Percentiles rank a stretch among this genome's conserved stretches.
Evolutionary conservation across 1,139 yeast species (phyloP).

Genomic region (Zhuliangozyma parablackwelliae): DNA sequence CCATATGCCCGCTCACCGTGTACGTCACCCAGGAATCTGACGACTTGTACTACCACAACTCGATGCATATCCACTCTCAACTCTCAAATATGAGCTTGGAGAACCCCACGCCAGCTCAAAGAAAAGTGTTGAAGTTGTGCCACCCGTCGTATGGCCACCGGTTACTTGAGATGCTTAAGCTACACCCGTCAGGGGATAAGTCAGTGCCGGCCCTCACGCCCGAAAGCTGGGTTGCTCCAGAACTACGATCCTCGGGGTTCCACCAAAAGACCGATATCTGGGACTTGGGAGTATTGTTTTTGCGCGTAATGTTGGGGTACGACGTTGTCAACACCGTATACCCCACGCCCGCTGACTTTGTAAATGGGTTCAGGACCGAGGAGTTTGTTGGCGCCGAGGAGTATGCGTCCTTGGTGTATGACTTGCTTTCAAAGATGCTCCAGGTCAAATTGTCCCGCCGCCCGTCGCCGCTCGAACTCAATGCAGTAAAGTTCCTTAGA

Average conservation of each 20-base stretch:
- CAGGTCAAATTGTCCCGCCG: constrained; percentile 65
- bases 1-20: constrained; percentile 60
- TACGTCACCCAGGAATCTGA: constrained; percentile 19
- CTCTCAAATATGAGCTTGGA: background rate
- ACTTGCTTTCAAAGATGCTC: constrained; percentile 64
- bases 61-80: too few species aligned
- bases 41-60: constrained; percentile 7
- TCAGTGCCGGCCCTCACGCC: constrained; percentile 19
- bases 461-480: constrained; percentile 75
- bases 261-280: constrained; percentile 81
- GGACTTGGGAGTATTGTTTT: constrained; percentile 80
- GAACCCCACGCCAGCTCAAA: background rate
- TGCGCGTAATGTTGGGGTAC: constrained; percentile 65
- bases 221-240: constrained; percentile 74
- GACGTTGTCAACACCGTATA: constrained; percentile 42
- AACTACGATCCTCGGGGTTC: constrained; percentile 38
- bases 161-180: constrained; percentile 54
- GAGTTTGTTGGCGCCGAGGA: constrained; percentile 28
- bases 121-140: constrained; percentile 51
- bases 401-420: constrained; percentile 45
- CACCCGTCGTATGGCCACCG: constrained; percentile 71
- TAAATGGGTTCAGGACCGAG: constrained; percentile 37
- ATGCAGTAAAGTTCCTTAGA: constrained; percentile 78
- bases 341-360: constrained; percentile 58
- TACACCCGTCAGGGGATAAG: constrained; percentile 37